These are phyloP conservation scores for Closterium sp. DNA, from an alignment of 139 green algal genomes.

Conservation along the genomic window DNA sequence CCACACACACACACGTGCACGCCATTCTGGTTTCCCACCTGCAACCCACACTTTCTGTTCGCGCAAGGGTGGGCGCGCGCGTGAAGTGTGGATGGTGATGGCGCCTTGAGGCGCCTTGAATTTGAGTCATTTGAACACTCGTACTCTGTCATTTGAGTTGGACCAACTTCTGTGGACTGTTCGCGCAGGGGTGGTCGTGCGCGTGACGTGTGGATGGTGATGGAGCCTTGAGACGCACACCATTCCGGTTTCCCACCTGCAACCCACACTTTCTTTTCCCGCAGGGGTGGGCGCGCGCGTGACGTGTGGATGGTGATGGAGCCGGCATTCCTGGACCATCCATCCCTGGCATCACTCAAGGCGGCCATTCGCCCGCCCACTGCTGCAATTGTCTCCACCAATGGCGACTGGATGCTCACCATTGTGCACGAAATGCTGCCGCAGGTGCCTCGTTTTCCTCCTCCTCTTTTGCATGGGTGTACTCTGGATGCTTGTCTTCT, in stretches of 20 bases:
- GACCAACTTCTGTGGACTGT: too few relatives aligned
- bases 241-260: neutral
- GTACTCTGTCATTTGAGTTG: too few relatives aligned
- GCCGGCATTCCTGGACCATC: slow-evolving; percentile 29
- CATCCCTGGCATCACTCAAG: neutral
- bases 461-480: neutral
- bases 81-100: slow-evolving; percentile 44
- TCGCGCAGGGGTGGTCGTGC: too few relatives aligned
- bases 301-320: slow-evolving; percentile 47
- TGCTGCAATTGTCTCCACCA: slow-evolving; percentile 34
- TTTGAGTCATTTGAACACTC: too few relatives aligned
- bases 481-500: neutral
- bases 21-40: neutral
- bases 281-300: slow-evolving; percentile 11
- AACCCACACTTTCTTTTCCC: neutral
- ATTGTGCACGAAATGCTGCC: slow-evolving; percentile 26
- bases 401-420: slow-evolving; percentile 24
- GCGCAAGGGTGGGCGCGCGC: slow-evolving; percentile 1
- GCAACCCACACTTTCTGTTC: neutral
- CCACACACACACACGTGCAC: neutral
- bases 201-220: too few relatives aligned
- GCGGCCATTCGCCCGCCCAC: neutral
- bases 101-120: too few relatives aligned
- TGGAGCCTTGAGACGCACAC: too few relatives aligned
- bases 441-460: slow-evolving; percentile 7